These are phyloP conservation scores for Salvia miltiorrhiza DNA, from an alignment of 257 asterid genomes.

Conservation along the genomic window DNA sequence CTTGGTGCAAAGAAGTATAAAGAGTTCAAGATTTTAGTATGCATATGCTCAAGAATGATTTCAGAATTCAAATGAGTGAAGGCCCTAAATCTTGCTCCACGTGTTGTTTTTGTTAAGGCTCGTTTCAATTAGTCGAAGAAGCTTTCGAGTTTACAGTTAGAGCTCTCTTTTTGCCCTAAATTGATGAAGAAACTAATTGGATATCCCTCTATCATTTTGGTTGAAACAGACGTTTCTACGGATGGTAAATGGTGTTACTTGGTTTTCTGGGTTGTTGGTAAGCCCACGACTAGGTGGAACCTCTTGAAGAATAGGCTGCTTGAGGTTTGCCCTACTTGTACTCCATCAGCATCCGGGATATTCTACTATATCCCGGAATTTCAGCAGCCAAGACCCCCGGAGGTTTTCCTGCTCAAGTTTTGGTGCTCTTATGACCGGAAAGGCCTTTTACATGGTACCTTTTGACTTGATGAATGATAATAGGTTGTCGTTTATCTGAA, in stretches of 20 bases:
- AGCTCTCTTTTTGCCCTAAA: background rate
- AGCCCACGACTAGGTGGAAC: slow-evolving; percentile 50
- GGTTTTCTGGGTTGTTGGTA: slow-evolving; percentile 69
- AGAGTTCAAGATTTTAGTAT: background rate
- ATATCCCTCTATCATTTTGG: background rate
- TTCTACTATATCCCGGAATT: slow-evolving; percentile 61
- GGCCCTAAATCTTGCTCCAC: background rate
- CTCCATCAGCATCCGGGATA: slow-evolving; percentile 52
- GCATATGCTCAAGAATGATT: no score
- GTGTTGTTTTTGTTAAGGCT: background rate
- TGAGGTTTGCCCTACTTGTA: slow-evolving; percentile 71
- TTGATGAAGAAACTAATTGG: background rate
- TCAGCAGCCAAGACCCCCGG: slow-evolving; percentile 50
- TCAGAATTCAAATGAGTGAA: background rate
- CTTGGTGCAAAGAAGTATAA: slow-evolving; percentile 3
- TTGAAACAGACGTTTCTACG: slow-evolving; percentile 56
- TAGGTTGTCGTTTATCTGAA: background rate
- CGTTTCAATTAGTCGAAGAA: background rate
- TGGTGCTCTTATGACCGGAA: slow-evolving; percentile 59
- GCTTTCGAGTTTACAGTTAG: background rate
- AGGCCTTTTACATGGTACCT: slow-evolving; percentile 73
- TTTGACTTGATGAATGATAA: slow-evolving; percentile 4
- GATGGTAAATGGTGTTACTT: slow-evolving; percentile 88
- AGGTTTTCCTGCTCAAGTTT: slow-evolving; percentile 57
- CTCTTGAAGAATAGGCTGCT: slow-evolving; percentile 59